Percentiles rank a stretch among this genome's conserved stretches.
These are phyloP conservation scores for Neostapfia colusana DNA, from an alignment of 176 grass and related monocot species.

Conservation along the genomic window DNA sequence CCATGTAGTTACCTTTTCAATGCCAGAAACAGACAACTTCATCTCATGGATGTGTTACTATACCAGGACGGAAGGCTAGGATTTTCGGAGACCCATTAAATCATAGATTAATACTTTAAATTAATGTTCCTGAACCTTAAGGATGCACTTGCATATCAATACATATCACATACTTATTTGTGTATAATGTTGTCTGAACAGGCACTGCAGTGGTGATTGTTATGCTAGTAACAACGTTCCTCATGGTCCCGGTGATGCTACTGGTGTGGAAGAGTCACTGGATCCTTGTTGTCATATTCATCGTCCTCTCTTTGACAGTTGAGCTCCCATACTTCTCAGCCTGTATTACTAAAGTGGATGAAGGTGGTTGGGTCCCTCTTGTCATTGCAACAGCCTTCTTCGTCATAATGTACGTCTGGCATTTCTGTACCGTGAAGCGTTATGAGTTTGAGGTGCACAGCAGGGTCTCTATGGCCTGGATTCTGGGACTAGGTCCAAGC, in stretches of 20 bases:
- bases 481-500: slow-evolving; percentile 61
- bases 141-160: slow-evolving; percentile 9
- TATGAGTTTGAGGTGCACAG: slow-evolving; percentile 71
- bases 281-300: slow-evolving; percentile 65
- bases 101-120: background rate
- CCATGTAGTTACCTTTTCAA: too few relatives aligned
- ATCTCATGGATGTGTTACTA: too few relatives aligned
- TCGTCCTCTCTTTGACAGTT: slow-evolving; percentile 56
- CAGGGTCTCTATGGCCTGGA: slow-evolving; percentile 74
- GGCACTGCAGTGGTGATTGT: slow-evolving; percentile 87
- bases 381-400: slow-evolving; percentile 54
- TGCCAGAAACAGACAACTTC: too few relatives aligned
- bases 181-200: slow-evolving; percentile 38
- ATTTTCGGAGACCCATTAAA: background rate
- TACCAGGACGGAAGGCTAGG: background rate
- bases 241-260: slow-evolving; percentile 81
- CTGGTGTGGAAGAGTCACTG: slow-evolving; percentile 82
- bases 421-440: slow-evolving; percentile 67
- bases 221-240: slow-evolving; percentile 83
- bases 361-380: slow-evolving; percentile 83
- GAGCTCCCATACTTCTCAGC: slow-evolving; percentile 67
- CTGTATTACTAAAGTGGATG: slow-evolving; percentile 60
- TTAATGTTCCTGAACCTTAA: background rate
- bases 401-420: slow-evolving; percentile 70
- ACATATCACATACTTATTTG: slow-evolving; percentile 19